Conservation (phyloP, 106 monocot genomes). For the Dioscorea alata region DNA sequence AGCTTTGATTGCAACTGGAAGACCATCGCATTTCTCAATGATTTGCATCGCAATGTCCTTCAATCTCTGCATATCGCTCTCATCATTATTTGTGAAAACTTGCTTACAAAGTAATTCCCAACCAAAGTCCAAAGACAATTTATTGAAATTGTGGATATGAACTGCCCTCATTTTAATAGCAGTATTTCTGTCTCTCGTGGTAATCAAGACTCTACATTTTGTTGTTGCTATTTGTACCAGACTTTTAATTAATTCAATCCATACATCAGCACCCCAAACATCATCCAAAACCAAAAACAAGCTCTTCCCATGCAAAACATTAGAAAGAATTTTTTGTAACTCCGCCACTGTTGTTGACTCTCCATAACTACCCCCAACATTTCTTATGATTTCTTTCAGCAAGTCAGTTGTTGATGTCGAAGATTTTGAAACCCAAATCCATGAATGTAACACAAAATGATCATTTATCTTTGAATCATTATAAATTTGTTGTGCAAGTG, state of each 20-base stretch:
- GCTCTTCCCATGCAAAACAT: background rate
- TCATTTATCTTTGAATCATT: background rate
- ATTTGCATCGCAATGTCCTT: constrained; percentile 21
- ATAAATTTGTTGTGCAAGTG: constrained; percentile 3
- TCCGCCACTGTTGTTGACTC: constrained; percentile 4
- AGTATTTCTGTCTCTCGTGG: constrained; percentile 18
- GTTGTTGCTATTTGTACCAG: constrained; percentile 2
- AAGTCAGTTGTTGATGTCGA: background rate
- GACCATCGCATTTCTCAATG: constrained; percentile 21
- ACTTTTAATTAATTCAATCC: constrained; percentile 18
- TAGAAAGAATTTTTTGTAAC: constrained; percentile 1
- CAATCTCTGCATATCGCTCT: constrained; percentile 1
- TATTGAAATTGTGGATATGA: constrained; percentile 10
- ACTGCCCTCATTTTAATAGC: constrained; percentile 11
- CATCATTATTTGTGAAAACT: background rate
- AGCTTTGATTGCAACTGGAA: constrained; percentile 41
- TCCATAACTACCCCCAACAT: background rate
- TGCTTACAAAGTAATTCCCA: constrained; percentile 22
- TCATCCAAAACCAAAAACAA: constrained; percentile 40
- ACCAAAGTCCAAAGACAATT: constrained; percentile 8
- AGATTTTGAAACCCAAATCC: constrained; percentile 3
- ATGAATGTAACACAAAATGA: background rate
- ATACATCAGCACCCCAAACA: constrained; percentile 23
- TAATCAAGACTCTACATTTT: constrained; percentile 16
- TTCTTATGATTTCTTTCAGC: background rate